Percentiles rank a stretch among this genome's conserved stretches.
phyloP scores from a whole-genome alignment of 2,329 filamentous ascomycete species.

The Phialemonium atrogriseum region DNA sequence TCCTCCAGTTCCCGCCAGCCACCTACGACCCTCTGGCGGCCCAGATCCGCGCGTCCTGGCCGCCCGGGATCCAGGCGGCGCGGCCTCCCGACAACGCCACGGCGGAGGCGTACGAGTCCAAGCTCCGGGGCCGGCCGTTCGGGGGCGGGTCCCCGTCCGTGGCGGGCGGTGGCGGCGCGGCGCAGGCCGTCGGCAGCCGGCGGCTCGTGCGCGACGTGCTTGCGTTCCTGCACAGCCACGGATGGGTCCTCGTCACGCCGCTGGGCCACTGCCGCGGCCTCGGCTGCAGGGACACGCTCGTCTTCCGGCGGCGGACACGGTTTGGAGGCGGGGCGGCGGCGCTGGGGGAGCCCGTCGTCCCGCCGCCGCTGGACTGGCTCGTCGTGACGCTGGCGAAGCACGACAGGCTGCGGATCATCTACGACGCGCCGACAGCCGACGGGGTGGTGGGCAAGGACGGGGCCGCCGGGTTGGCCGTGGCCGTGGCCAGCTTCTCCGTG shows the following conservation, averaged over 20 bases:
- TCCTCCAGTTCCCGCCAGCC: slow-evolving; percentile 14
- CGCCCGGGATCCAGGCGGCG: slow-evolving; percentile 13
- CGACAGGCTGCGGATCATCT: slow-evolving; percentile 10
- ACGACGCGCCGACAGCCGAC: slow-evolving; percentile 2
- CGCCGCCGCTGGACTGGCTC: slow-evolving; percentile 10
- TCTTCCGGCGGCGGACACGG: slow-evolving; percentile 11
- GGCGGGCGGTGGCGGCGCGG: too few species aligned
- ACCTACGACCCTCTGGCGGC: slow-evolving; percentile 9
- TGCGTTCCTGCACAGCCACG: slow-evolving; percentile 10
- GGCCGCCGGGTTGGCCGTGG: neutral
- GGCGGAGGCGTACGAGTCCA: slow-evolving; percentile 12
- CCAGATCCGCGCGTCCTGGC: slow-evolving; percentile 14
- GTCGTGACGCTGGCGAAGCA: slow-evolving; percentile 4
- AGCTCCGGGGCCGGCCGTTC: slow-evolving; percentile 13
- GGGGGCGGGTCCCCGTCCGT: slow-evolving; percentile 2
- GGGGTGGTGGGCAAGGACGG: neutral
- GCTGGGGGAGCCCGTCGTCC: neutral
- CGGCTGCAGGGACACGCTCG: slow-evolving; percentile 12
- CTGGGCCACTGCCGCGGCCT: slow-evolving; percentile 8
- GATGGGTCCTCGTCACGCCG: slow-evolving; percentile 11
- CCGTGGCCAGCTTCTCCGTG: neutral
- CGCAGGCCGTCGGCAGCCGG: slow-evolving; percentile 9
- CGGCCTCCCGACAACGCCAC: slow-evolving; percentile 4
- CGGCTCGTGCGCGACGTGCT: slow-evolving; percentile 14
- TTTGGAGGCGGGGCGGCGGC: neutral